These are phyloP conservation scores for Ascochyta lentis DNA, from an alignment of 2,329 filamentous ascomycete genomes.

Conservation along the genomic window DNA sequence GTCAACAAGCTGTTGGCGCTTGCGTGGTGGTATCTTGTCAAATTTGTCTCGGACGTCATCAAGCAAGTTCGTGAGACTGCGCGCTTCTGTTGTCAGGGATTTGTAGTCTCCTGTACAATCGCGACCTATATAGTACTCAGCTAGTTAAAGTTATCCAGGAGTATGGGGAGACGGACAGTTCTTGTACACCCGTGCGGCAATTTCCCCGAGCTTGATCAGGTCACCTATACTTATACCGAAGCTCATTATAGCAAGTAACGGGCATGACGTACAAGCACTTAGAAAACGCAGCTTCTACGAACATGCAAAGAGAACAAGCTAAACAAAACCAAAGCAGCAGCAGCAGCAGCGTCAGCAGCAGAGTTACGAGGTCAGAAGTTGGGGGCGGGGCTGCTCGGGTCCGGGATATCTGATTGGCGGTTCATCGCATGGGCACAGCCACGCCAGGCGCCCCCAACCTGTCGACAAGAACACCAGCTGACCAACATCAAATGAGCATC, in stretches of 20 bases:
- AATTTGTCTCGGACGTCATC: conserved; percentile 40
- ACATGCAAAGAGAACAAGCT: too few species aligned
- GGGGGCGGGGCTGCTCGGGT: neutral
- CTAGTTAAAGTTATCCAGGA: neutral
- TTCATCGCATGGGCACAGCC: neutral
- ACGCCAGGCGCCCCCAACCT: neutral
- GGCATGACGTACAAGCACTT: neutral
- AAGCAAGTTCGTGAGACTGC: conserved; percentile 35
- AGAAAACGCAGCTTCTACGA: neutral
- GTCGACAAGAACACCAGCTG: too few species aligned
- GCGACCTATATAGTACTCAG: conserved; percentile 26
- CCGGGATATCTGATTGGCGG: neutral
- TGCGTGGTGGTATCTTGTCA: conserved; percentile 29
- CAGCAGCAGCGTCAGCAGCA: neutral
- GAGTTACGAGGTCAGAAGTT: neutral
- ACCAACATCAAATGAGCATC: too few species aligned
- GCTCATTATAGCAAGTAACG: conserved; percentile 24
- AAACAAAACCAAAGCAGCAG: neutral
- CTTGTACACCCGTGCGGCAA: conserved; percentile 32
- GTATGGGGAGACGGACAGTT: conserved; percentile 25
- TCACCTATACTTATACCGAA: conserved; percentile 37
- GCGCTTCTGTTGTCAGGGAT: conserved; percentile 31
- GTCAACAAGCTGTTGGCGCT: conserved; percentile 30
- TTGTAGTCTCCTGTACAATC: conserved; percentile 43
- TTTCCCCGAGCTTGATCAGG: conserved; percentile 35